These are phyloP conservation scores for Macrophomina phaseolina DNA, from an alignment of 2,329 filamentous ascomycete species.

Conservation along the genomic window DNA sequence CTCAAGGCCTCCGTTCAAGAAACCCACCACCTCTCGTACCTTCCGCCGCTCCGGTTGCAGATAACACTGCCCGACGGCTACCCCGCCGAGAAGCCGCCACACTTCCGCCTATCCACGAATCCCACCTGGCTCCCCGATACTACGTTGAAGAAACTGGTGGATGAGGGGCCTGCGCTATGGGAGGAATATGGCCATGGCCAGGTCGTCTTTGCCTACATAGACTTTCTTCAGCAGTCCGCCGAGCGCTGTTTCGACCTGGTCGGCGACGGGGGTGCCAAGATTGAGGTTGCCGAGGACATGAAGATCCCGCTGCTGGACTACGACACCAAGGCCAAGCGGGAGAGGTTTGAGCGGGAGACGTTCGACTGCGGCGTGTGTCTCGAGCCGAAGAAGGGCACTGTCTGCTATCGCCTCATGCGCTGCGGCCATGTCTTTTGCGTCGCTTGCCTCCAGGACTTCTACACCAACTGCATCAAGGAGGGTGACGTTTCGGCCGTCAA, in stretches of 20 bases:
- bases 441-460: constrained; percentile 87
- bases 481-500: constrained; percentile 80
- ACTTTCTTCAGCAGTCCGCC: constrained; percentile 63
- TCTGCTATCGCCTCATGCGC: constrained; percentile 79
- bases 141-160: constrained; percentile 52
- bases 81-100: constrained; percentile 58
- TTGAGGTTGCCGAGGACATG: constrained; percentile 55
- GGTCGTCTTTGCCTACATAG: constrained; percentile 65
- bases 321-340: constrained; percentile 74
- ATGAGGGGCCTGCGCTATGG: constrained; percentile 60
- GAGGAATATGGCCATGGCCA: constrained; percentile 64
- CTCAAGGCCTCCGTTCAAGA: constrained; percentile 40
- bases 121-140: constrained; percentile 59
- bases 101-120: constrained; percentile 54
- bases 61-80: constrained; percentile 62
- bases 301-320: constrained; percentile 79
- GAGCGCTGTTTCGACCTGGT: constrained; percentile 61
- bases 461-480: constrained; percentile 83
- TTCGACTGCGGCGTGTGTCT: constrained; percentile 89
- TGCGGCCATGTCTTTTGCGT: constrained; percentile 93
- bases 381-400: constrained; percentile 86
- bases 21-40: constrained; percentile 56
- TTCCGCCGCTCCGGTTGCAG: constrained; percentile 61
- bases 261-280: constrained; percentile 43
- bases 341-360: constrained; percentile 80